Base-by-base conservation (phyloP, 257 asterid genomes). In the Pogostemon cablin region DNA sequence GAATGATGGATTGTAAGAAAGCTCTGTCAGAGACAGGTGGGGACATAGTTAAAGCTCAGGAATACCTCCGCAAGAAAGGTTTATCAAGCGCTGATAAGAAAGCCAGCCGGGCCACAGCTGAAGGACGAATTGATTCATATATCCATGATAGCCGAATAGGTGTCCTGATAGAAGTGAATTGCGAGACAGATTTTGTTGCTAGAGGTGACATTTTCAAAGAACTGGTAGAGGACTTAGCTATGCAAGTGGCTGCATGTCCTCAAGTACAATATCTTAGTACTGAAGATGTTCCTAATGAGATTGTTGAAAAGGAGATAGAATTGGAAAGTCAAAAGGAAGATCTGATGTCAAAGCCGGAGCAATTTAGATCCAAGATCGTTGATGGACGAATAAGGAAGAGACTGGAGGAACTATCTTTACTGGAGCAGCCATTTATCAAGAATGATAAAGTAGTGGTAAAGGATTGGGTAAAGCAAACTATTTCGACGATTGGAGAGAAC, bases 211-310 rank as follows among this genome's bases (percentile, higher is more conserved):
- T 91, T 76, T 95, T 95, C 81, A 89, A 62, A 79, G 97, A 86
- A 76, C 83, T 95, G 62, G 95, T 91, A 15, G 96, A 86, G 62
- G 96, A 91, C 86, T 80, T 95, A 55, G 97, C 98, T 70, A 95
- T 95, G 99, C 99, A 95, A 88, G 96, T 89, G 69, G 97, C 99
- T 56, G 99, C 99, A 68, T 86, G 93, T 83, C 98, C 99, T 74
- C 97, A 89, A 83, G 96, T 90, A 46, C 88, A 86, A 49, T 88
- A 88, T 72, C 88, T 95, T 11, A 79, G 17, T 78, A 73, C 89
- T 4, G 98, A 89, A 67, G 99, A 91, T 77, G 89, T 95, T 73
- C 90, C 96, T 0, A 73, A 84, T 74, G 98, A 91, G 72, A 65
- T 82, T 61, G 86, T 86, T 20, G 81, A 84, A 5, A 95, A 83